phyloP scores from a whole-genome alignment of 78 protist genomes.

The Tieghemostelium lacteum region DNA sequence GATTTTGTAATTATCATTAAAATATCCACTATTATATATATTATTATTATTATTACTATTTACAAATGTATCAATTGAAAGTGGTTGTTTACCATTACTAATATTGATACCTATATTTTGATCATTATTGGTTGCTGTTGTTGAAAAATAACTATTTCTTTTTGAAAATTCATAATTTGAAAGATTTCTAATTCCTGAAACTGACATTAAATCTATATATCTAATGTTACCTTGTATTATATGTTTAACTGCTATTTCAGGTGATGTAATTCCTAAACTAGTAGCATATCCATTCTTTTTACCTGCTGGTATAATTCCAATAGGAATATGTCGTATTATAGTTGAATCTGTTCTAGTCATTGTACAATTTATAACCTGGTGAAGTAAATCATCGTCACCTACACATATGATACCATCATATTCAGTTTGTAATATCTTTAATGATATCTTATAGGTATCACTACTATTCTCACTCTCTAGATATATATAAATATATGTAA shows the following conservation, averaged over 20 bases:
- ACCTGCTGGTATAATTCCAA: conserved; percentile 52
- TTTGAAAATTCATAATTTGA: conserved; percentile 18
- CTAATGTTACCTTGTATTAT: conserved; percentile 13
- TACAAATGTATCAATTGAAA: not conserved
- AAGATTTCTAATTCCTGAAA: not conserved
- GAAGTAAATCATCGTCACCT: conserved; percentile 60
- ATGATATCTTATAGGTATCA: conserved; percentile 41
- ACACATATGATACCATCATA: conserved; percentile 68
- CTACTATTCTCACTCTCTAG: conserved; percentile 28
- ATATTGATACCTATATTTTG: not conserved
- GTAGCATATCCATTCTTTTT: conserved; percentile 6
- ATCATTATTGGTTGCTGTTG: not conserved
- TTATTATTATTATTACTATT: not conserved
- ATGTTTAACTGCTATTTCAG: conserved; percentile 25
- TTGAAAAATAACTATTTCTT: not conserved
- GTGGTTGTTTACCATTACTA: not conserved
- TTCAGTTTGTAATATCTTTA: conserved; percentile 44
- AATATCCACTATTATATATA: not conserved
- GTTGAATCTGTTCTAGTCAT: conserved; percentile 26
- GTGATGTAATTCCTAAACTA: conserved; percentile 38
- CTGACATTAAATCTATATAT: conserved; percentile 50
- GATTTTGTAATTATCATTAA: conserved; percentile 15
- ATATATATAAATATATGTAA: not conserved
- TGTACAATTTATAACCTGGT: conserved; percentile 37
- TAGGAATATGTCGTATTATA: conserved; percentile 56